Conservation (phyloP, 2,329 filamentous ascomycete species). For the Arthrobotrys pseudoclavata region DNA sequence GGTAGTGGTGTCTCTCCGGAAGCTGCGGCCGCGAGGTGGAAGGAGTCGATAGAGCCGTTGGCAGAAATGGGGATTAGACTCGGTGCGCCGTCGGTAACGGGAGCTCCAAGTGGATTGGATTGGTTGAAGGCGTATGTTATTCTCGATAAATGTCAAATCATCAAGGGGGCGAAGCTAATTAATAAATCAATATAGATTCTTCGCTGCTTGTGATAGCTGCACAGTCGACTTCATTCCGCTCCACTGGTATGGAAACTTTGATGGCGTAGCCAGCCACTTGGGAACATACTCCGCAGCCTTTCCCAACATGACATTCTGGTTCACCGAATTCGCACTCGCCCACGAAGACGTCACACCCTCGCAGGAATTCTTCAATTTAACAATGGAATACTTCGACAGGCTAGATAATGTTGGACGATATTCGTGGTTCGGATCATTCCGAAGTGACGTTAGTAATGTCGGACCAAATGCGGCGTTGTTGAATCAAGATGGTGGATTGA, state of each 20-base stretch:
- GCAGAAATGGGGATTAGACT: constrained; percentile 75
- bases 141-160: constrained; percentile 60
- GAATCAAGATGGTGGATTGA: constrained; percentile 76
- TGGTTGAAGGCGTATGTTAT: constrained; percentile 76
- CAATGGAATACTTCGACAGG: constrained; percentile 76
- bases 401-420: constrained; percentile 76
- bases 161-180: not conserved
- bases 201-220: constrained; percentile 67
- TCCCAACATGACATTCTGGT: constrained; percentile 77
- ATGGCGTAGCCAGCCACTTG: constrained; percentile 76
- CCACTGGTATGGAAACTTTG: constrained; percentile 79
- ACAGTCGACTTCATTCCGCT: constrained; percentile 75
- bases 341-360: constrained; percentile 72
- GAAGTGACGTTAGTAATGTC: constrained; percentile 78
- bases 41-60: constrained; percentile 78
- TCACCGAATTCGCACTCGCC: constrained; percentile 80
- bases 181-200: constrained; percentile 53
- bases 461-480: constrained; percentile 80
- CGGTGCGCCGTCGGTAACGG: constrained; percentile 79
- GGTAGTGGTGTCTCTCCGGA: constrained; percentile 75
- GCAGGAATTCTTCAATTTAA: constrained; percentile 77
- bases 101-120: constrained; percentile 72
- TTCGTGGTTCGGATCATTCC: constrained; percentile 82
- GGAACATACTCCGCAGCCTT: constrained; percentile 74
- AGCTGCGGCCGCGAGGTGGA: constrained; percentile 77